Evolutionary conservation across 2,329 filamentous ascomycete species (phyloP).

Genomic region (Huntiella savannae): DNA sequence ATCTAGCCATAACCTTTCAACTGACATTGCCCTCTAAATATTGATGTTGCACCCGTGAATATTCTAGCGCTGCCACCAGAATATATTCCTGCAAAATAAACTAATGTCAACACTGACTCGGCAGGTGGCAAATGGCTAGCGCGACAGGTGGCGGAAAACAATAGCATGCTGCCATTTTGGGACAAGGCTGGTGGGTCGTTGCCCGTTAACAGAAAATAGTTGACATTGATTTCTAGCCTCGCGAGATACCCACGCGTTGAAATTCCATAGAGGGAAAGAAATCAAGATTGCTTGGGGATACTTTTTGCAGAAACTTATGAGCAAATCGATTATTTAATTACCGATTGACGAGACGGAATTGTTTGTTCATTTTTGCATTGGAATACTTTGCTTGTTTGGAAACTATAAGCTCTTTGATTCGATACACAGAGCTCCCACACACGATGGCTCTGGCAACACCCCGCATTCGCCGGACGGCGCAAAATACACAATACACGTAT

Average conservation of each 20-base stretch:
- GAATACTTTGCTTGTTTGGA: neutral
- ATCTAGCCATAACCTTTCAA: too few species aligned
- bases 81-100: too few species aligned
- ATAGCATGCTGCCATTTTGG: neutral
- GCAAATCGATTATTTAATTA: too few species aligned
- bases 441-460: conserved; percentile 21
- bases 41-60: too few species aligned
- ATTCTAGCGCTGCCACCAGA: too few species aligned
- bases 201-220: conserved; percentile 1
- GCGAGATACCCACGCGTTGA: neutral
- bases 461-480: conserved; percentile 27
- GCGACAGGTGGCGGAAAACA: neutral
- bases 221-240: neutral
- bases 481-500: conserved; percentile 31
- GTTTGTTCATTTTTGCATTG: neutral
- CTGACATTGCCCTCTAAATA: too few species aligned
- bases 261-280: too few species aligned
- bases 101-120: too few species aligned
- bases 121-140: neutral
- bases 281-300: too few species aligned
- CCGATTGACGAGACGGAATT: neutral
- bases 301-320: too few species aligned
- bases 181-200: conserved; percentile 2
- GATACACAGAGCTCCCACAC: conserved; percentile 3
- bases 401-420: neutral